Evolutionary conservation across 768 basidiomycete species (phyloP).

Genomic region (Amanita jacksonii): DNA sequence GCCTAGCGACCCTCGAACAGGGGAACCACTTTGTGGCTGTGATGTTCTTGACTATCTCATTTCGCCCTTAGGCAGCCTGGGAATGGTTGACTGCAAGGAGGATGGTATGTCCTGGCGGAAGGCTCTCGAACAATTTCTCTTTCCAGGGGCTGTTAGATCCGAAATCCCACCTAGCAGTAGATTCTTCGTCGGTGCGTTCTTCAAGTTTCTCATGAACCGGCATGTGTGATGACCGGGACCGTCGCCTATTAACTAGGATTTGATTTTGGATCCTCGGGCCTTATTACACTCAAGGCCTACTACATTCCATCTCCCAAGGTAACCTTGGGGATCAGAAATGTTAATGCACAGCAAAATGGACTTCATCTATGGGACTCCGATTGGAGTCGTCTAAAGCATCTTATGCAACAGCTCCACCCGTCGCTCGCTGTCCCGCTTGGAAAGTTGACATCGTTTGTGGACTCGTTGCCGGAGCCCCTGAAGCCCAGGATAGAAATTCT

Average conservation of each 20-base stretch:
- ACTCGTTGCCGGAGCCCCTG: conserved; percentile 12
- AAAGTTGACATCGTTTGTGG: conserved; percentile 18
- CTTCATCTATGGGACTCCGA: conserved; percentile 18
- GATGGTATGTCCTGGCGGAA: conserved; percentile 20
- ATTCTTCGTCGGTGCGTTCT: conserved; percentile 25
- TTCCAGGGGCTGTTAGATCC: conserved; percentile 13
- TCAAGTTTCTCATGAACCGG: too few relatives aligned
- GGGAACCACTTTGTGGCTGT: conserved; percentile 16
- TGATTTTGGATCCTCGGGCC: conserved; percentile 19
- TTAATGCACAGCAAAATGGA: conserved; percentile 6
- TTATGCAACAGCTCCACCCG: conserved; percentile 18
- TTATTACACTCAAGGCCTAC: conserved; percentile 22
- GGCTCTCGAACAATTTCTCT: conserved; percentile 20
- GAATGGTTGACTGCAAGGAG: conserved; percentile 17
- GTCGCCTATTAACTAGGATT: conserved; percentile 19
- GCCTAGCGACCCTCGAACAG: conserved; percentile 20
- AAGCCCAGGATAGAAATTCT: conserved; percentile 21
- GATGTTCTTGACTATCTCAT: conserved; percentile 21
- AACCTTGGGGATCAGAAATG: background rate
- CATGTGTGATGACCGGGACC: too few relatives aligned
- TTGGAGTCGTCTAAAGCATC: conserved; percentile 15
- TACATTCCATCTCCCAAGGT: conserved; percentile 17
- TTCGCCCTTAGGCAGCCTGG: conserved; percentile 19
- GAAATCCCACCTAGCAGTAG: conserved; percentile 16
- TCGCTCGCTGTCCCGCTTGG: conserved; percentile 18